Conservation (phyloP, 2,329 filamentous ascomycete species). For the Beauveria brongniartii region DNA sequence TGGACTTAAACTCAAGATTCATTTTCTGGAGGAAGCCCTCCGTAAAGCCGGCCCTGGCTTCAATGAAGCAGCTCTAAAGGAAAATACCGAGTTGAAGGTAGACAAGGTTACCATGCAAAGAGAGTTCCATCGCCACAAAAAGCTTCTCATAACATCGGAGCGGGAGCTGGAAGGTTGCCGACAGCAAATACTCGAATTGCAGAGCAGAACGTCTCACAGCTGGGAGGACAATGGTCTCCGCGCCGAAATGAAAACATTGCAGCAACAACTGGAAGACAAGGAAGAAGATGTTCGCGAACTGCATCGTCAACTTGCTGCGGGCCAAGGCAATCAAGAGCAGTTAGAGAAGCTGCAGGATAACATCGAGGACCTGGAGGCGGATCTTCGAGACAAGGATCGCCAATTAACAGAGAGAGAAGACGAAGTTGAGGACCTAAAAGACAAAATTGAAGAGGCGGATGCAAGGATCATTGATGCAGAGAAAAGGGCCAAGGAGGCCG, state of each 20-base stretch:
- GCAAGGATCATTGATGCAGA: constrained; percentile 51
- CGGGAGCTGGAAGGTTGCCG: constrained; percentile 78
- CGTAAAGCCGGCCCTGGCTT: constrained; percentile 82
- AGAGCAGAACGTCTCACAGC: constrained; percentile 71
- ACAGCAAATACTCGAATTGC: constrained; percentile 72
- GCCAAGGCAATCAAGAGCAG: constrained; percentile 48
- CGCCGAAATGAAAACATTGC: constrained; percentile 50
- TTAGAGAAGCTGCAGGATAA: constrained; percentile 63
- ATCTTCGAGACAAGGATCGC: constrained; percentile 68
- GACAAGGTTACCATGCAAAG: constrained; percentile 83
- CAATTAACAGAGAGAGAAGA: constrained; percentile 67
- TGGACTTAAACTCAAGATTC: constrained; percentile 90
- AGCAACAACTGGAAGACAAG: constrained; percentile 46
- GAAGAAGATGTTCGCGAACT: constrained; percentile 55
- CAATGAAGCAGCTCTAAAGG: constrained; percentile 79
- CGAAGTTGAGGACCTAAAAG: constrained; percentile 60
- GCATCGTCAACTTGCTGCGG: constrained; percentile 48
- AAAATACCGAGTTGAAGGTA: constrained; percentile 95
- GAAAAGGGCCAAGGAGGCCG: constrained; percentile 43
- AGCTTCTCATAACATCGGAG: constrained; percentile 73
- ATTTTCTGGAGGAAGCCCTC: constrained; percentile 88
- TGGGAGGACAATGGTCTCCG: constrained; percentile 64
- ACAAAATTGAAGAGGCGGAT: constrained; percentile 43
- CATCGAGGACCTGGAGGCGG: constrained; percentile 66
- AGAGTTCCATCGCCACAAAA: constrained; percentile 80